Evolutionary conservation across 306 rosid species (phyloP).

Genomic region (Cucurbita ficifolia): DNA sequence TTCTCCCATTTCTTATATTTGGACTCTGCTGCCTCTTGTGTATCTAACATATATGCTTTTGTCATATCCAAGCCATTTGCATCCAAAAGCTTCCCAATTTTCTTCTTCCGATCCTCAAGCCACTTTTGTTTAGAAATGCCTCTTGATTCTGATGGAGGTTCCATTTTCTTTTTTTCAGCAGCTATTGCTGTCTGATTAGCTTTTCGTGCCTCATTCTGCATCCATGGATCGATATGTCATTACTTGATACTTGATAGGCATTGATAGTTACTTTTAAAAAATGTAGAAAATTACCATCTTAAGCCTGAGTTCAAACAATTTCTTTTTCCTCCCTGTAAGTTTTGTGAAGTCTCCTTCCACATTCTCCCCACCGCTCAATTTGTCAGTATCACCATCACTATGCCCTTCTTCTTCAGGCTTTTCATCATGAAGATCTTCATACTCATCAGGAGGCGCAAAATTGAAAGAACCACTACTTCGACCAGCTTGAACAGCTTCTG

Average conservation of each 20-base stretch:
- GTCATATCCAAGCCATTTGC: constrained; percentile 89
- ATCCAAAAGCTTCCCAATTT: constrained; percentile 84
- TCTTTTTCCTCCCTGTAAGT: constrained; percentile 68
- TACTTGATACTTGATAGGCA: neutral
- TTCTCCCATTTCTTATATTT: constrained; percentile 98
- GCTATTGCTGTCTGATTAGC: constrained; percentile 87
- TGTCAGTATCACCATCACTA: constrained; percentile 40
- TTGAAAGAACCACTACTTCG: constrained; percentile 20
- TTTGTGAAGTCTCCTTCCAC: constrained; percentile 18
- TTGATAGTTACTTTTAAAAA: neutral
- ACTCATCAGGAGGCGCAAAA: constrained; percentile 19
- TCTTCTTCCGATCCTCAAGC: constrained; percentile 89
- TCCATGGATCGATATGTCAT: neutral
- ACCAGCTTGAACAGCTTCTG: constrained; percentile 34
- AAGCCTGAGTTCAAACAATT: constrained; percentile 66
- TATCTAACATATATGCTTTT: constrained; percentile 81
- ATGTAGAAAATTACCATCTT: constrained; percentile 49
- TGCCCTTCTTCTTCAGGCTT: constrained; percentile 27
- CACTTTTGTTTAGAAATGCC: constrained; percentile 94
- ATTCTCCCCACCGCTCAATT: constrained; percentile 19
- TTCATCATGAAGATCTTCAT: constrained; percentile 36
- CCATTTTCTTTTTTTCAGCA: constrained; percentile 89
- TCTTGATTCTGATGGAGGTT: constrained; percentile 76
- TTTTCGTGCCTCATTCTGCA: constrained; percentile 72
- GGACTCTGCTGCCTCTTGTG: constrained; percentile 69